Base-by-base conservation (phyloP, 805 yeast genomes). In the Starmerella khaoyaiensis region DNA sequence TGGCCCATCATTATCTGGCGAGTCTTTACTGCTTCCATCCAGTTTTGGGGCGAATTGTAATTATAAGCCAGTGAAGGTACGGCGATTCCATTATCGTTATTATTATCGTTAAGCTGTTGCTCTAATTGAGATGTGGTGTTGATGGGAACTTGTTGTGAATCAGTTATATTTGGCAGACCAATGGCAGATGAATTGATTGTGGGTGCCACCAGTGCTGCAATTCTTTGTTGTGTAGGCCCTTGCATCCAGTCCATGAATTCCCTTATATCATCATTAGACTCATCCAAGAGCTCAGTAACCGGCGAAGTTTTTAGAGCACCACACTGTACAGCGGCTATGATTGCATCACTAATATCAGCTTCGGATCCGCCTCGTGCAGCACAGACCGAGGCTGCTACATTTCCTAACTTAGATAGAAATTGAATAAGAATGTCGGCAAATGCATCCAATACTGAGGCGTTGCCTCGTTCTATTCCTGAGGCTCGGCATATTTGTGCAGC, bases 381-480 rank as follows among this genome's bases (percentile, higher is more conserved):
- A 0, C 82, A 68, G 36, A 74, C 62, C 36, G 62, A 61, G 22
- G 57, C 51, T 0, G 82, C 62, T 34, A 72, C 72, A 10, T 58
- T 47, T 1, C 74, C 57, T 16, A 87, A 52, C 14, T 74, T 58
- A 33, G 62, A 61, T 30, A 87, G 57, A 53, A 75, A 77, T 40
- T 78, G 68, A 14, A 79, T 60, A 53, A 78, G 74, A 1, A 87
- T 52, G 51, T 84, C 95, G 0, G 93, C 76, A n/a, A 84, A 48
- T 2, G 75, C 67, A 51, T 83, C 86, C 8, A 87, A 63, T 1
- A 79, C 70, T 6, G 72, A 64, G 6, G 87, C 80, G 35, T 74
- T 66, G 45, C 86, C 74, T 49, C 74, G 68, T 44, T 82, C 94
- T 51, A 84, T 82, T 0, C 98, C 98, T 21, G 75, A 71, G 0